Evolutionary conservation across 139 green algal genomes (phyloP), one percentile per base, ranked within the genome.

Genomic region (Ostreobium quekettii): DNA sequence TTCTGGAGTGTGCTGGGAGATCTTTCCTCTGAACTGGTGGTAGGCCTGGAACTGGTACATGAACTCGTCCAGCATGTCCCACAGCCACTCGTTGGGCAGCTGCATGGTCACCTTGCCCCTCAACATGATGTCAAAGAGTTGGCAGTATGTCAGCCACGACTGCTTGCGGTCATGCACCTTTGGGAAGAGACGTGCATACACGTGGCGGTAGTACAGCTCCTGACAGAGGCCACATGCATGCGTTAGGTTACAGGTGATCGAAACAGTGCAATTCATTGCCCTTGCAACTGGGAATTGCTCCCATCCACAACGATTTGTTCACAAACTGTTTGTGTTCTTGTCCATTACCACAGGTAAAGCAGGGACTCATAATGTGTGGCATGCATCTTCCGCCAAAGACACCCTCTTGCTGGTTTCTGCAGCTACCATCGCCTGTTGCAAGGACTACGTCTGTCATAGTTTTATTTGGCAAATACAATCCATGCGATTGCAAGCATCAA

Each of bases 11-110:
- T 68, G 61, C 35, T 68, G 61, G 37, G 61, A 68, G 7, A 36
- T 7, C 42, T 68, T 68, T 4, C 61, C 61, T 53, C 42, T 68
- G 61, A 56, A 95, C 3, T 73, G 35, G 26, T 64, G 29, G 22
- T 47, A 59, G 1, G 28, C 62, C 53, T 72, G 63, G 30, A 76
- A 85, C 83, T 99, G 95, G 79, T 99, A 99, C 24, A 97, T 82
- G 81, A 97, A 99, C 81, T 99, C 95, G 67, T 99, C 95, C 32
- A 99, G 75, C 92, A 99, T 99, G 79, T 97, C 90, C 90, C 91
- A 99, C 61, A 99, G 82, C 95, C 95, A 99, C 36, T 76, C 71
- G 78, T 95, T 97, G 46, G 93, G 93, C 68, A 99, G 82, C 85
- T 93, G 81, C 91, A 99, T 97, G 81, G 97, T 99, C 35, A 98